Percentiles rank a stretch among this genome's conserved stretches.
Conservation (phyloP, 2,329 filamentous ascomycete genomes). For the Rhynchosporium agropyri region DNA sequence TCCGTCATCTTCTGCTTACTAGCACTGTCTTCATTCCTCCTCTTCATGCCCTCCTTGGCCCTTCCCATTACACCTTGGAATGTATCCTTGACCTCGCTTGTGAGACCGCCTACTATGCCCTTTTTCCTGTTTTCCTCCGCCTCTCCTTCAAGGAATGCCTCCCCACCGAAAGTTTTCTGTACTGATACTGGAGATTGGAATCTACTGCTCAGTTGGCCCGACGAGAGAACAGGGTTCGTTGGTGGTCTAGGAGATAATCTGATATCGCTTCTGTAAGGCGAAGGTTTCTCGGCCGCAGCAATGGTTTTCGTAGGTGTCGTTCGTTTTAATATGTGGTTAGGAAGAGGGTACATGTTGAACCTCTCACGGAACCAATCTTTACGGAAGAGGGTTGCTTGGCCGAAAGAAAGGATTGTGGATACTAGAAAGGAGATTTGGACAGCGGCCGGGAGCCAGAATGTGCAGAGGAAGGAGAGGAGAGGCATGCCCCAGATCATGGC, state of each 20-base stretch:
- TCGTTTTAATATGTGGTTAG: neutral
- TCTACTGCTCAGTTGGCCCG: conserved; percentile 24
- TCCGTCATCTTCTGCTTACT: conserved; percentile 22
- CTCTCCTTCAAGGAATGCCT: neutral
- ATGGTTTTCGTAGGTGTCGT: neutral
- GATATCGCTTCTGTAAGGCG: conserved; percentile 9
- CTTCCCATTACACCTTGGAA: conserved; percentile 33
- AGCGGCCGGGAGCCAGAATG: conserved; percentile 50
- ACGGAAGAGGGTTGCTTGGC: conserved; percentile 52
- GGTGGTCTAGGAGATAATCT: neutral
- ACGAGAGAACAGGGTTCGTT: conserved; percentile 25
- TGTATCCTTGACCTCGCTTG: conserved; percentile 41
- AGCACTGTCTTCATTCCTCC: conserved; percentile 30
- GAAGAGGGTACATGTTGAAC: conserved; percentile 43
- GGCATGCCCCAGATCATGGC: conserved; percentile 54
- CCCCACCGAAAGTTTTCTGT: too few relatives aligned
- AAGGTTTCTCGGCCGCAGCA: neutral
- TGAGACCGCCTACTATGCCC: conserved; percentile 18
- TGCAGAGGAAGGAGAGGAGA: conserved; percentile 54
- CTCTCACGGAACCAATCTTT: conserved; percentile 44
- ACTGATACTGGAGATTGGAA: conserved; percentile 22
- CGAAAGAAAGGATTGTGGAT: conserved; percentile 44
- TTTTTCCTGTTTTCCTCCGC: neutral
- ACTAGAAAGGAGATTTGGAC: conserved; percentile 66
- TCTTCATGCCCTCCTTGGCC: conserved; percentile 42